Percentiles rank a stretch among this genome's conserved stretches.
phyloP scores from a whole-genome alignment of 768 basidiomycete species.

The Kwoniella sp. region DNA sequence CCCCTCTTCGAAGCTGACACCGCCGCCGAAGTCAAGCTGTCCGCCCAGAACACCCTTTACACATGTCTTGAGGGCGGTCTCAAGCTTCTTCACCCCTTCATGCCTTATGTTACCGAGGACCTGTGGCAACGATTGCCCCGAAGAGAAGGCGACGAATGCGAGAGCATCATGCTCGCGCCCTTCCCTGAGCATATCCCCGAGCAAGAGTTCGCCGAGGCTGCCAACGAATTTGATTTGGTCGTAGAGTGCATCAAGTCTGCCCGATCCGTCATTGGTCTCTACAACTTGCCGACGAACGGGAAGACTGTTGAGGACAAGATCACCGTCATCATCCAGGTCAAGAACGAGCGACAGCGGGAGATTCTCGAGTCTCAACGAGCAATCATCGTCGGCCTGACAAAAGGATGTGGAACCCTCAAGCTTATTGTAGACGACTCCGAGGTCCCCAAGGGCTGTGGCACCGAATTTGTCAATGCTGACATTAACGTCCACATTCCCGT shows the following conservation, averaged over 20 bases:
- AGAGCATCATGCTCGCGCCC: slow-evolving; percentile 84
- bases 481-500: slow-evolving; percentile 82
- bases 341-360: slow-evolving; percentile 65
- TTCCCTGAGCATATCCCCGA: slow-evolving; percentile 66
- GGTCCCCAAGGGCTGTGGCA: slow-evolving; percentile 88
- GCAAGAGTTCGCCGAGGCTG: slow-evolving; percentile 68
- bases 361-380: slow-evolving; percentile 73
- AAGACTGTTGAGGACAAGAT: slow-evolving; percentile 56
- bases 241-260: slow-evolving; percentile 76
- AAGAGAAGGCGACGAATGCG: slow-evolving; percentile 74
- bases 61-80: slow-evolving; percentile 90
- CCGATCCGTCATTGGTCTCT: slow-evolving; percentile 83
- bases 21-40: slow-evolving; percentile 64
- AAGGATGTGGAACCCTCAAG: slow-evolving; percentile 77
- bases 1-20: slow-evolving; percentile 86
- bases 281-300: slow-evolving; percentile 67
- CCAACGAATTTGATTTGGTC: slow-evolving; percentile 81
- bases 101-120: slow-evolving; percentile 99
- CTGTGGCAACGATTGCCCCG: slow-evolving; percentile 95
- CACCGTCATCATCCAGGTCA: slow-evolving; percentile 73
- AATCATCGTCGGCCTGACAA: slow-evolving; percentile 79
- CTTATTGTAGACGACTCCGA: slow-evolving; percentile 68
- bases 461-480: slow-evolving; percentile 73
- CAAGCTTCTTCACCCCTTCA: slow-evolving; percentile 90
- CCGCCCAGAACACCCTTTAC: slow-evolving; percentile 94